phyloP scores from a whole-genome alignment of 2,329 filamentous ascomycete species.

The Penicillium sp. region DNA sequence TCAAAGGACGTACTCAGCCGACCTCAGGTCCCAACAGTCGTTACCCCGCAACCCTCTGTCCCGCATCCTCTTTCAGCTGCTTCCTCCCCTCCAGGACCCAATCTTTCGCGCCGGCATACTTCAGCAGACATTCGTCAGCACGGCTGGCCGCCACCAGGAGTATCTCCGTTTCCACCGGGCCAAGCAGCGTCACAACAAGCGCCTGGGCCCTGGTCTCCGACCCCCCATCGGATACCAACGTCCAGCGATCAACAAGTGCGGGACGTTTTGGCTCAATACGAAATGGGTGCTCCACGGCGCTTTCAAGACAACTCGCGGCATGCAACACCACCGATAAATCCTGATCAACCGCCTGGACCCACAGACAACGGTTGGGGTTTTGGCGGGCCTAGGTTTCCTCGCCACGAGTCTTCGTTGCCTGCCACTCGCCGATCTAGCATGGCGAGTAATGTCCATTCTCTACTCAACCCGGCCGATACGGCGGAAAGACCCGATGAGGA shows the following conservation, averaged over 20 bases:
- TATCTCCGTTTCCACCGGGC: conserved; percentile 71
- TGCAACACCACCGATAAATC: conserved; percentile 57
- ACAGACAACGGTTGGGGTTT: conserved; percentile 62
- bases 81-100: conserved; percentile 64
- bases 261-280: conserved; percentile 68
- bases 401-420: conserved; percentile 52
- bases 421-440: conserved; percentile 72
- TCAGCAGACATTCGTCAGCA: conserved; percentile 93
- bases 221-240: conserved; percentile 59
- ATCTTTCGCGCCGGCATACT: conserved; percentile 82
- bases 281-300: conserved; percentile 61
- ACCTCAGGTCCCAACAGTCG: conserved; percentile 67
- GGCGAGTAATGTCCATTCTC: conserved; percentile 71
- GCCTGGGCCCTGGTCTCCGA: conserved; percentile 69
- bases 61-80: conserved; percentile 65
- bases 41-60: conserved; percentile 71
- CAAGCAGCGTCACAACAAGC: conserved; percentile 66
- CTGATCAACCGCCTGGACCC: conserved; percentile 53
- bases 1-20: conserved; percentile 52
- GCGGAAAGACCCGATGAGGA: conserved; percentile 69
- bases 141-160: conserved; percentile 67
- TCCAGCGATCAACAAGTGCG: conserved; percentile 66
- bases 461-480: conserved; percentile 72
- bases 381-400: conserved; percentile 50
- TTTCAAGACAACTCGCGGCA: conserved; percentile 55